A percentile compares a stretch with the other conserved stretches of the same genome.
These are phyloP conservation scores for Ceratocystis huliohia DNA, from an alignment of 2,329 filamentous ascomycete genomes.

Conservation along the genomic window DNA sequence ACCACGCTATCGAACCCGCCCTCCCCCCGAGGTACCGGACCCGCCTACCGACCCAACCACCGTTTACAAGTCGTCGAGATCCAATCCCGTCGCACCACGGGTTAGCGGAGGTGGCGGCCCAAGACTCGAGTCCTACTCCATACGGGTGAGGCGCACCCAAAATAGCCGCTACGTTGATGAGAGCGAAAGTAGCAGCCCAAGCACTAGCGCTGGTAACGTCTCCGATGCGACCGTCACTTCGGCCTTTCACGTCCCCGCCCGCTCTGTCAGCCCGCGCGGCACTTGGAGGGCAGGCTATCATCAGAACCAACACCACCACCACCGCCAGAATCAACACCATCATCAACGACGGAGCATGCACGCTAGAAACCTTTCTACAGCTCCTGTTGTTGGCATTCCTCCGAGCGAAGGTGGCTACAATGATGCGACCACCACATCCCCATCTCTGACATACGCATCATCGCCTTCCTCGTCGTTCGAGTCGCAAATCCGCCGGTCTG, in stretches of 20 bases:
- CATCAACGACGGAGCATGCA: background rate
- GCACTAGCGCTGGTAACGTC: slow-evolving; percentile 5
- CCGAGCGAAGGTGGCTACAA: slow-evolving; percentile 8
- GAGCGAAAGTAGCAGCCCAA: background rate
- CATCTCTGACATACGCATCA: slow-evolving; percentile 8
- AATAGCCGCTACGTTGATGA: background rate
- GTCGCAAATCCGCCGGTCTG: background rate
- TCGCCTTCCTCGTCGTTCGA: slow-evolving; percentile 13
- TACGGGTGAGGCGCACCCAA: slow-evolving; percentile 2
- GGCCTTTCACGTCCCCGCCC: slow-evolving; percentile 1
- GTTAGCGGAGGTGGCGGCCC: background rate
- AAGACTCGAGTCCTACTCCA: slow-evolving; percentile 9
- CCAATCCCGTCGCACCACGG: background rate
- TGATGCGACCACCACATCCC: slow-evolving; percentile 1
- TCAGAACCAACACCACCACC: background rate
- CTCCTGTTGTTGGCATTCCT: background rate
- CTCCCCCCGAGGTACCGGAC: background rate
- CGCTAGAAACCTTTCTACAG: background rate
- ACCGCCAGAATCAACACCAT: background rate
- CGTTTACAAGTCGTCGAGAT: background rate
- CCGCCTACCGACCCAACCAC: background rate
- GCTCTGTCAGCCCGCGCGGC: background rate
- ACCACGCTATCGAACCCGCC: background rate
- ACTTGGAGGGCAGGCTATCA: background rate
- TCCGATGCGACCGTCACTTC: slow-evolving; percentile 18